Base-by-base conservation (phyloP, 2,329 filamentous ascomycete species). In the Aureobasidium sp. region DNA sequence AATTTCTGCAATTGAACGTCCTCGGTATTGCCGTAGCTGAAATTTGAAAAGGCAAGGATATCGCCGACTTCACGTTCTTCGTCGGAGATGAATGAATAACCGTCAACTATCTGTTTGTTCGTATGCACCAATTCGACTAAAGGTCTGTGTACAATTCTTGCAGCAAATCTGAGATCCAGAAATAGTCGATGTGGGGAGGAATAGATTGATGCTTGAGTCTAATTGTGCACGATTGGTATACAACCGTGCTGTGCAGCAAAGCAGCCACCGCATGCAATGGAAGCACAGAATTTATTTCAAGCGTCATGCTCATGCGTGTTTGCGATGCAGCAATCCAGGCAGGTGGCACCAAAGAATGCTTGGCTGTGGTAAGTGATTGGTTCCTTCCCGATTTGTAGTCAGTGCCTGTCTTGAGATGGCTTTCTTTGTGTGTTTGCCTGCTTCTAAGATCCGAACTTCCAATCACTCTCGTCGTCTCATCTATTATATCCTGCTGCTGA, bases 361-460 rank as follows among this genome's bases (percentile, higher is more conserved):
- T 43, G 51, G 51, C 37, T 55, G 36, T 37, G 17, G 37, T 26
- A 15, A 43, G 24, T 57, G 53, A 46, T 46, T 46, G 37, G 53
- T 5, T n/a, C 17, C 41, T 57, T 34, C 53, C 39, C 37, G 3
- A 9, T 17, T 57, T 34, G 39, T 24, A 34, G 39, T 43, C 5
- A 46, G 39, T 36, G 53, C 39, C 43, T 44, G 13, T 46, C 27
- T 24, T n/a, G 15, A 20, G n/a, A 26, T 26, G 36, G 34, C 10
- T 36, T 57, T 36, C 41, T 57, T 57, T 55, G 36, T 55, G 27
- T 57, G 53, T 57, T 46, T 57, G 53, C 53, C 26, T 57, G 53
- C 53, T 57, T 46, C 27, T 44, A 26, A 37, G 17, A 5, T 17
- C 27, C 9, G 27, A 20, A n/a, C 15, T 15, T 55, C 51, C 50